Percentiles rank a stretch among this genome's conserved stretches.
Evolutionary conservation across 2,329 filamentous ascomycete species (phyloP).

Genomic region (Moelleriella libera): DNA sequence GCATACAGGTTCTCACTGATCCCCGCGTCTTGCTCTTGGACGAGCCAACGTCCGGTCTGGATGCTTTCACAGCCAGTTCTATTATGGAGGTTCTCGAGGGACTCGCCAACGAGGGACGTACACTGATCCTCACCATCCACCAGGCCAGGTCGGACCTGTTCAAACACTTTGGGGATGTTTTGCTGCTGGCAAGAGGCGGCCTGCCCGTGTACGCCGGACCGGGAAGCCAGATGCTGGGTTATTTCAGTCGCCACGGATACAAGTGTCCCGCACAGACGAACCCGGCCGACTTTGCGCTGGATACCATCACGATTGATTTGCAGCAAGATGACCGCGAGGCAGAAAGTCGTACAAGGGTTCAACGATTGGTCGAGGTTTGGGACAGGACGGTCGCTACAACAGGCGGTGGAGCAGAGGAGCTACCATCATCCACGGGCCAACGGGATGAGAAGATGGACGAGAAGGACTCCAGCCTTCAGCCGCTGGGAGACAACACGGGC

Average conservation of each 20-base stretch:
- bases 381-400: slow-evolving; percentile 11
- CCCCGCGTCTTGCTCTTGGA: slow-evolving; percentile 60
- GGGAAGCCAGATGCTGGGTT: slow-evolving; percentile 47
- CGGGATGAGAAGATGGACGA: too few species aligned
- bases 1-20: slow-evolving; percentile 63
- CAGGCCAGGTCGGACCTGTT: slow-evolving; percentile 65
- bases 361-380: slow-evolving; percentile 48
- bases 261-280: slow-evolving; percentile 57
- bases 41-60: slow-evolving; percentile 62
- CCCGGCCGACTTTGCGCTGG: slow-evolving; percentile 64
- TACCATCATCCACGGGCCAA: neutral
- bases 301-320: slow-evolving; percentile 63
- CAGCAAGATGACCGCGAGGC: slow-evolving; percentile 50
- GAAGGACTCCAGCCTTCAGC: too few species aligned
- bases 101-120: slow-evolving; percentile 59
- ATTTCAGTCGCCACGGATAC: slow-evolving; percentile 47
- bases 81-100: slow-evolving; percentile 62
- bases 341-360: slow-evolving; percentile 48
- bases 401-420: neutral
- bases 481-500: too few species aligned
- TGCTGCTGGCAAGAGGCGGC: slow-evolving; percentile 58
- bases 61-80: slow-evolving; percentile 64
- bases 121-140: slow-evolving; percentile 64
- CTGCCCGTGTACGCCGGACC: slow-evolving; percentile 53
- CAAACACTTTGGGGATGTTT: slow-evolving; percentile 53